Conservation (phyloP, 805 yeast genomes). For the Ogataea neopini region DNA sequence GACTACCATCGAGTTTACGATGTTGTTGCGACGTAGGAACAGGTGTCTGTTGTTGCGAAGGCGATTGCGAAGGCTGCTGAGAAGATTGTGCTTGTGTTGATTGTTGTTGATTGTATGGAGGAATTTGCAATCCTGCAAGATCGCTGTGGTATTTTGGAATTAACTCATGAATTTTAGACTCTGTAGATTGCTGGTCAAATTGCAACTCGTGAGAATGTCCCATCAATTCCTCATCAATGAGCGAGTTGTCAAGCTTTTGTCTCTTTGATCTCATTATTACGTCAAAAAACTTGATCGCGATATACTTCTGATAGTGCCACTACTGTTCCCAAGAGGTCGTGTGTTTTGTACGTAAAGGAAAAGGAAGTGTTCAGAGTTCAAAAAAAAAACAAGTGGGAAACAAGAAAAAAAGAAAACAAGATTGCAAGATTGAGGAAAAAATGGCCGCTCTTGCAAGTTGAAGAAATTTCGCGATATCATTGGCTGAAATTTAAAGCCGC, state of each 20-base stretch:
- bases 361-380: slow-evolving; percentile 23
- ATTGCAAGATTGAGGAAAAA: slow-evolving; percentile 5
- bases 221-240: slow-evolving; percentile 28
- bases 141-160: slow-evolving; percentile 26
- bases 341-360: slow-evolving; percentile 21
- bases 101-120: slow-evolving; percentile 16
- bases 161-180: slow-evolving; percentile 21
- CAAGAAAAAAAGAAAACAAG: slow-evolving; percentile 6
- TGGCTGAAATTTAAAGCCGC: slow-evolving; percentile 1
- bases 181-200: slow-evolving; percentile 20
- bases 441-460: slow-evolving; percentile 7
- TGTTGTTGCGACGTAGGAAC: slow-evolving; percentile 6
- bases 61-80: slow-evolving; percentile 6
- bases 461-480: background rate
- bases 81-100: slow-evolving; percentile 6
- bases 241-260: slow-evolving; percentile 25
- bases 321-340: slow-evolving; percentile 14
- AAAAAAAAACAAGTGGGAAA: slow-evolving; percentile 17
- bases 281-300: slow-evolving; percentile 16
- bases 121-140: slow-evolving; percentile 19
- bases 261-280: slow-evolving; percentile 19
- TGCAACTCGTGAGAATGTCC: slow-evolving; percentile 24
- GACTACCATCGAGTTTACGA: slow-evolving; percentile 6
- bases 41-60: slow-evolving; percentile 2
- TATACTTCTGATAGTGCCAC: slow-evolving; percentile 1